A percentile compares a stretch with the other conserved stretches of the same genome.
Conservation (phyloP, 225 moss, liverwort and hornwort genomes). For the Anthoceros angustus region DNA sequence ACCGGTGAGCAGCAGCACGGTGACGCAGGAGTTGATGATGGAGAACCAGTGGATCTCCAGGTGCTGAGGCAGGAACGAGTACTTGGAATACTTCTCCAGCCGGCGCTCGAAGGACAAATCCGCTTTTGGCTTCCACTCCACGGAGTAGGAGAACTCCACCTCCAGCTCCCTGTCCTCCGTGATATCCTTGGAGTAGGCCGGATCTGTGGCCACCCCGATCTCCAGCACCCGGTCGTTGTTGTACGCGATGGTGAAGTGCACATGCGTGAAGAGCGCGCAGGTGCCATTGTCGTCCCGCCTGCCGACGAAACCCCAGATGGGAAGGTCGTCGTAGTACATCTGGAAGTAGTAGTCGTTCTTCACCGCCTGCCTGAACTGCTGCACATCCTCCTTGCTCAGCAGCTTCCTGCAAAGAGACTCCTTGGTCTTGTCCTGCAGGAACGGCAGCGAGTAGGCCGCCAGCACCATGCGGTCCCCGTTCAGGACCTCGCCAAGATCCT, state of each 20-base stretch:
- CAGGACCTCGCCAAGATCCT: constrained; percentile 88
- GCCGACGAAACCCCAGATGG: constrained; percentile 87
- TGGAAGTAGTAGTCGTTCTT: constrained; percentile 93
- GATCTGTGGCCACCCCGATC: constrained; percentile 57
- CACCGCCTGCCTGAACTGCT: constrained; percentile 66
- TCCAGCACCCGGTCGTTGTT: constrained; percentile 84
- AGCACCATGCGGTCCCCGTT: constrained; percentile 89
- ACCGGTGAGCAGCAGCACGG: constrained; percentile 77
- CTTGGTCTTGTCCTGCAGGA: constrained; percentile 44
- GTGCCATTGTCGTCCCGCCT: constrained; percentile 35
- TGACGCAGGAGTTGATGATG: constrained; percentile 91
- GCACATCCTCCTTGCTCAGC: constrained; percentile 31
- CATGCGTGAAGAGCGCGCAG: constrained; percentile 57
- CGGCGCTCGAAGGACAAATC: constrained; percentile 50
- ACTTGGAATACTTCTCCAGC: constrained; percentile 70
- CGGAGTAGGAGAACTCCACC: constrained; percentile 72
- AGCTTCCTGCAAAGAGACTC: constrained; percentile 43
- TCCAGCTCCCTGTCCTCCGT: constrained; percentile 48
- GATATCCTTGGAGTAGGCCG: constrained; percentile 52
- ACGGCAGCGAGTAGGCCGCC: constrained; percentile 70
- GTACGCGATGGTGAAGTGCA: constrained; percentile 62
- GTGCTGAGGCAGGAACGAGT: constrained; percentile 72
- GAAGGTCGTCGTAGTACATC: constrained; percentile 97
- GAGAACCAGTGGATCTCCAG: constrained; percentile 99
- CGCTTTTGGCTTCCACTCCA: constrained; percentile 40